phyloP scores from a whole-genome alignment of 768 basidiomycete genomes.

The Hortiboletus flavorubellus region DNA sequence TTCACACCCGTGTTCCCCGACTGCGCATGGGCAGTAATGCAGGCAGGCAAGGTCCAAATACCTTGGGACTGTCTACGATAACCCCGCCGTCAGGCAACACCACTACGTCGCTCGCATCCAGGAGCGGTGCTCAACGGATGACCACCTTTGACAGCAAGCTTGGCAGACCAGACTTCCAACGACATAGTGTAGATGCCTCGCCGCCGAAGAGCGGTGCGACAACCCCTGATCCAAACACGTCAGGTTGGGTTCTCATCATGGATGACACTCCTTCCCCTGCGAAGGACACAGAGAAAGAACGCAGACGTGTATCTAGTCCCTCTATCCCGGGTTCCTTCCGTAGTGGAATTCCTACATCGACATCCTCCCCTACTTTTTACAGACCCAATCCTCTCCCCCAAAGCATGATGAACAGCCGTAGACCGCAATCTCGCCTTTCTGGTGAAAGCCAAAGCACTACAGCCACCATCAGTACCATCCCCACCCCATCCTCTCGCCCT shows the following conservation, averaged over 20 bases:
- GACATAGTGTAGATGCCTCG: conserved; percentile 44
- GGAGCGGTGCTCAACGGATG: conserved; percentile 14
- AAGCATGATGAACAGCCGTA: conserved; percentile 46
- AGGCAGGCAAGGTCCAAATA: conserved; percentile 44
- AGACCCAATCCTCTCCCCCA: conserved; percentile 42
- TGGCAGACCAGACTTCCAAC: conserved; percentile 32
- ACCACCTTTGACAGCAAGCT: conserved; percentile 20
- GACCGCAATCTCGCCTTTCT: conserved; percentile 75
- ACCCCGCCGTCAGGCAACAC: conserved; percentile 37
- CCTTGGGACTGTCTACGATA: conserved; percentile 34
- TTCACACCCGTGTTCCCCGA: conserved; percentile 83
- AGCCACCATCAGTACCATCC: conserved; percentile 57
- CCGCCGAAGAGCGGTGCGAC: conserved; percentile 36
- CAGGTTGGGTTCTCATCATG: conserved; percentile 89
- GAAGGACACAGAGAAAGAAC: conserved; percentile 53
- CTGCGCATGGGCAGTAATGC: conserved; percentile 78
- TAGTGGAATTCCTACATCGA: conserved; percentile 43
- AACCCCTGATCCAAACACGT: conserved; percentile 54
- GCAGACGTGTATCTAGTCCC: conserved; percentile 62
- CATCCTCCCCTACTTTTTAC: conserved; percentile 43
- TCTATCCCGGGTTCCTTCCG: conserved; percentile 52
- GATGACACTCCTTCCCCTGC: conserved; percentile 76
- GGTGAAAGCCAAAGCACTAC: conserved; percentile 54
- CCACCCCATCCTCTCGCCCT: conserved; percentile 67
- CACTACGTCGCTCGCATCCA: conserved; percentile 31